Evolutionary conservation across 345 rosid species (phyloP).

Genomic region (Abelmoschus esculentus): DNA sequence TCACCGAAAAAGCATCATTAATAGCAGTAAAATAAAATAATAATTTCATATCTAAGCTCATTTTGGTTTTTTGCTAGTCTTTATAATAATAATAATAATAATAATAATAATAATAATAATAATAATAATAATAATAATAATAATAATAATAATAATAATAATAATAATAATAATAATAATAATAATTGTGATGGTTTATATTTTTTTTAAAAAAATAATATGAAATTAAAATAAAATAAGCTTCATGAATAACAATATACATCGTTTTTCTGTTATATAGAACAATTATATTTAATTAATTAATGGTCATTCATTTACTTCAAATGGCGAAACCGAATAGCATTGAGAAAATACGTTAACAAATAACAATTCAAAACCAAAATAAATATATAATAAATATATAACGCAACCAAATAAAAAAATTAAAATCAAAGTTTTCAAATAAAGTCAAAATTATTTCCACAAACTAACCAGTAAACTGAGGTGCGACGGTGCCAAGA

Average conservation of each 20-base stretch:
- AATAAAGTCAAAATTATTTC: neutral
- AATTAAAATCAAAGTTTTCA: neutral
- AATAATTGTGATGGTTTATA: neutral
- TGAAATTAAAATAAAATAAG: neutral
- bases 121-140: neutral
- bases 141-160: too few species aligned
- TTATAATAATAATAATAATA: neutral
- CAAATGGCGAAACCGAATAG: neutral
- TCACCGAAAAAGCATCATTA: neutral
- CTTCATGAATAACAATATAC: neutral
- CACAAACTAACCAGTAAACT: slow-evolving; percentile 75
- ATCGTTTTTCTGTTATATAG: slow-evolving; percentile 2
- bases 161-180: neutral
- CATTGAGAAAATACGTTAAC: neutral
- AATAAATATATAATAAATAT: neutral
- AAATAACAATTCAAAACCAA: neutral
- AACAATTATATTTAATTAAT: slow-evolving; percentile 6
- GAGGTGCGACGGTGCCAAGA: slow-evolving; percentile 99
- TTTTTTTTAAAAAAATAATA: neutral
- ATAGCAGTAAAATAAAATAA: too few species aligned
- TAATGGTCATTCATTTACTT: neutral
- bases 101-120: neutral
- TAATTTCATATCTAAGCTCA: neutral
- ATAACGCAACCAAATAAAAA: neutral
- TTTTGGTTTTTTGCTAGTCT: too few species aligned